These are phyloP conservation scores for Pseudopithomyces maydicus DNA, from an alignment of 2,329 filamentous ascomycete species.

Conservation along the genomic window DNA sequence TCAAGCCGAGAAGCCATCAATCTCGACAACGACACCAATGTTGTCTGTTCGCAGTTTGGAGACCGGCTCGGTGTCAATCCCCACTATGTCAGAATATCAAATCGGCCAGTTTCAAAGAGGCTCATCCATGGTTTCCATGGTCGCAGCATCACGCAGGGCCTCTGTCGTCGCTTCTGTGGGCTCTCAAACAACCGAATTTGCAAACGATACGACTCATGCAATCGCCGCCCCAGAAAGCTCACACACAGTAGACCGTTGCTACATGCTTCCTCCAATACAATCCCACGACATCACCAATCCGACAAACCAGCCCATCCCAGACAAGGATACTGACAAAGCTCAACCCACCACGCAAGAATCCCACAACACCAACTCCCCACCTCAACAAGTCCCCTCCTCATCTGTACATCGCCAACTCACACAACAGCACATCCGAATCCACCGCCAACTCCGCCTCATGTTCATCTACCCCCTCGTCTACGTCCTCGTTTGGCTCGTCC, in stretches of 20 bases:
- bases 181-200: background rate
- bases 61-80: background rate
- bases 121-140: constrained; percentile 6
- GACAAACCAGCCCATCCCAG: background rate
- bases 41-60: constrained; percentile 10
- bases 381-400: constrained; percentile 1
- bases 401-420: constrained; percentile 17
- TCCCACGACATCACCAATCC: background rate
- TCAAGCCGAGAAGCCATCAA: constrained; percentile 18
- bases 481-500: constrained; percentile 72
- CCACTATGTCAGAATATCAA: constrained; percentile 6
- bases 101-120: constrained; percentile 13
- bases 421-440: constrained; percentile 60
- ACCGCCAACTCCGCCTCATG: constrained; percentile 70
- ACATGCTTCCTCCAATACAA: background rate
- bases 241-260: background rate
- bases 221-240: background rate
- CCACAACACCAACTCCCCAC: constrained; percentile 5
- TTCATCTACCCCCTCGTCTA: constrained; percentile 80
- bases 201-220: background rate
- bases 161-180: constrained; percentile 6
- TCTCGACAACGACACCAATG: constrained; percentile 10
- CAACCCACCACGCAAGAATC: background rate
- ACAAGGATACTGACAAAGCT: background rate
- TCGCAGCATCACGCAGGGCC: constrained; percentile 3